Percentiles rank a stretch among this genome's conserved stretches.
Conservation (phyloP, 2,329 filamentous ascomycete genomes). For the Penicillium sp. region DNA sequence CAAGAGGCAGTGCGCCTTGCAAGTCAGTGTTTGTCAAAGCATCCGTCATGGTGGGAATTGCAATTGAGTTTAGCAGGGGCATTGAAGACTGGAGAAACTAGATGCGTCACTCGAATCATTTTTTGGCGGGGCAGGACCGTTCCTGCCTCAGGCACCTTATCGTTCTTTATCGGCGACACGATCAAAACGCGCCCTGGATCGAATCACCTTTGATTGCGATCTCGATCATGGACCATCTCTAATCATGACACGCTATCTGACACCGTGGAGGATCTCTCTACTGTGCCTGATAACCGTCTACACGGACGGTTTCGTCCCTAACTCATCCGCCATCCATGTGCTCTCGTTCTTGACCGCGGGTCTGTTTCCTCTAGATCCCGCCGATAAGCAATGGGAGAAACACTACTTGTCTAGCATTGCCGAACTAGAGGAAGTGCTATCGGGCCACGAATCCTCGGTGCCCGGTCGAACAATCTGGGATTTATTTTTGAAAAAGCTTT, state of each 20-base stretch:
- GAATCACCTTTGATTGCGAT: neutral
- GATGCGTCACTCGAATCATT: constrained; percentile 22
- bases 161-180: constrained; percentile 7
- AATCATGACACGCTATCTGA: constrained; percentile 77
- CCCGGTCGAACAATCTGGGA: constrained; percentile 87
- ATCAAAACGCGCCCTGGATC: constrained; percentile 12
- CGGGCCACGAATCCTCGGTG: constrained; percentile 51
- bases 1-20: constrained; percentile 45
- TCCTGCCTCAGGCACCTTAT: constrained; percentile 23
- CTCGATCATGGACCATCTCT: constrained; percentile 14
- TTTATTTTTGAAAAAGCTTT: constrained; percentile 75
- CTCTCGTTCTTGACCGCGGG: constrained; percentile 77
- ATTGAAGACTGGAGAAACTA: constrained; percentile 1
- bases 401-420: constrained; percentile 40
- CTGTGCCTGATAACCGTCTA: constrained; percentile 82
- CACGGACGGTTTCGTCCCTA: constrained; percentile 67
- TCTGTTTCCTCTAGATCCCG: constrained; percentile 52
- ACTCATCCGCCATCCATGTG: constrained; percentile 69
- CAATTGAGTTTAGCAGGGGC: constrained; percentile 7
- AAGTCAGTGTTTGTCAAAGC: constrained; percentile 46
- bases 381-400: constrained; percentile 30
- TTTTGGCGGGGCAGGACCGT: constrained; percentile 20
- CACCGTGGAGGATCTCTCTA: constrained; percentile 83
- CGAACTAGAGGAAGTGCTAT: constrained; percentile 51
- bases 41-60: constrained; percentile 33